phyloP scores from a whole-genome alignment of 2,329 filamentous ascomycete species.

The Colletotrichum horii region DNA sequence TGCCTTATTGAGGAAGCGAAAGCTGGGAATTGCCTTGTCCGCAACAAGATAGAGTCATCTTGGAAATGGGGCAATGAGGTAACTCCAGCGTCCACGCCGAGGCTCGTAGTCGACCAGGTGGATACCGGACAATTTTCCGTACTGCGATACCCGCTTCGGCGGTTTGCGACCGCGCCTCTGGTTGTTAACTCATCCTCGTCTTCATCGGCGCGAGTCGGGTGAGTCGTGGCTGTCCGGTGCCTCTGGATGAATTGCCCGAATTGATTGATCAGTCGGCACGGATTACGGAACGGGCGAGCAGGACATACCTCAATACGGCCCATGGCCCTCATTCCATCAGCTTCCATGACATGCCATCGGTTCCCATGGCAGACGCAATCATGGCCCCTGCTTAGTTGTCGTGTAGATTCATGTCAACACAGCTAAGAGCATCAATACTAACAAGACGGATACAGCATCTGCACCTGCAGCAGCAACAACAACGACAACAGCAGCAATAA shows the following conservation, averaged over 20 bases:
- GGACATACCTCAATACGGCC: not conserved
- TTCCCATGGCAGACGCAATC: not conserved
- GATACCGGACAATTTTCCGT: not conserved
- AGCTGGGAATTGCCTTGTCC: not conserved
- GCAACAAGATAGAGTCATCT: not conserved
- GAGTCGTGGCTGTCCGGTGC: not conserved
- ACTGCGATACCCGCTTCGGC: not conserved
- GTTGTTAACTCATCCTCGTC: not conserved
- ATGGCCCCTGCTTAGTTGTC: not conserved
- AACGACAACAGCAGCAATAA: constrained; percentile 3
- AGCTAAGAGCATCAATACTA: constrained; percentile 3
- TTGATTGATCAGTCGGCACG: not conserved
- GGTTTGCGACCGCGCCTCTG: not conserved
- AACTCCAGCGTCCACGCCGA: not conserved
- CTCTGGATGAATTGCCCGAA: not conserved
- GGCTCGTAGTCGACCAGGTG: not conserved
- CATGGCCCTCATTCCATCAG: not conserved
- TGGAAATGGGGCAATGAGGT: not conserved
- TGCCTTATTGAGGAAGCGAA: not conserved
- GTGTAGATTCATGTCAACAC: not conserved
- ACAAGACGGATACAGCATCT: not conserved
- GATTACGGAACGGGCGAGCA: not conserved
- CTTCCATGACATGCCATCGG: not conserved
- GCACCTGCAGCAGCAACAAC: not conserved
- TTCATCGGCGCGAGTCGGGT: not conserved